Percentiles rank a stretch among this genome's conserved stretches.
phyloP scores from a whole-genome alignment of 441 rosid species.

The Manihot esculenta region DNA sequence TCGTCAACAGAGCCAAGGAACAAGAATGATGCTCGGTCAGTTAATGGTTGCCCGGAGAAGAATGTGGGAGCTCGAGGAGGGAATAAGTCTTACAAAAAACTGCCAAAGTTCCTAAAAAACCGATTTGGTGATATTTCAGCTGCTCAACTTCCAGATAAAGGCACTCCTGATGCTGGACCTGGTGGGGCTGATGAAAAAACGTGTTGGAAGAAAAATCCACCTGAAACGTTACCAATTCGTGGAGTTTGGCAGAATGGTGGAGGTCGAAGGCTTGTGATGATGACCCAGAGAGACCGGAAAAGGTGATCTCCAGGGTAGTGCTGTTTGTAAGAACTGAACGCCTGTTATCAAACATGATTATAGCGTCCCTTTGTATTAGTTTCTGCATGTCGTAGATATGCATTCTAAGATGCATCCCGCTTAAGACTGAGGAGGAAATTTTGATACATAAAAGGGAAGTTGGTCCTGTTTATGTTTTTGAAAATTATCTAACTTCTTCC shows the following conservation, averaged over 20 bases:
- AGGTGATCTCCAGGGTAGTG: slow-evolving; percentile 12
- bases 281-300: slow-evolving; percentile 17
- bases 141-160: slow-evolving; percentile 20
- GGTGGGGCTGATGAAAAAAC: slow-evolving; percentile 28
- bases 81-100: slow-evolving; percentile 37
- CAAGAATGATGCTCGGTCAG: slow-evolving; percentile 16
- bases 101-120: slow-evolving; percentile 37
- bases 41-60: slow-evolving; percentile 16
- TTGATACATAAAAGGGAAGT: too few species aligned
- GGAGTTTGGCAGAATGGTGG: slow-evolving; percentile 50
- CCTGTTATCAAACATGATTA: neutral
- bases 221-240: slow-evolving; percentile 21
- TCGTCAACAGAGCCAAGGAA: slow-evolving; percentile 9
- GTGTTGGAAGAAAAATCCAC: slow-evolving; percentile 20
- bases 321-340: neutral
- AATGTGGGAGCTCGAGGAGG: slow-evolving; percentile 30
- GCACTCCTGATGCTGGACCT: slow-evolving; percentile 17
- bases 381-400: too few species aligned
- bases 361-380: too few species aligned
- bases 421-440: too few species aligned
- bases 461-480: too few species aligned
- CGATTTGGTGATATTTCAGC: slow-evolving; percentile 41
- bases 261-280: slow-evolving; percentile 34
- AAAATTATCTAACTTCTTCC: too few species aligned
- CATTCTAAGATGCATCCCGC: too few species aligned